These are phyloP conservation scores for Atkinsonella hypoxylon DNA, from an alignment of 2,329 filamentous ascomycete species.

Conservation along the genomic window DNA sequence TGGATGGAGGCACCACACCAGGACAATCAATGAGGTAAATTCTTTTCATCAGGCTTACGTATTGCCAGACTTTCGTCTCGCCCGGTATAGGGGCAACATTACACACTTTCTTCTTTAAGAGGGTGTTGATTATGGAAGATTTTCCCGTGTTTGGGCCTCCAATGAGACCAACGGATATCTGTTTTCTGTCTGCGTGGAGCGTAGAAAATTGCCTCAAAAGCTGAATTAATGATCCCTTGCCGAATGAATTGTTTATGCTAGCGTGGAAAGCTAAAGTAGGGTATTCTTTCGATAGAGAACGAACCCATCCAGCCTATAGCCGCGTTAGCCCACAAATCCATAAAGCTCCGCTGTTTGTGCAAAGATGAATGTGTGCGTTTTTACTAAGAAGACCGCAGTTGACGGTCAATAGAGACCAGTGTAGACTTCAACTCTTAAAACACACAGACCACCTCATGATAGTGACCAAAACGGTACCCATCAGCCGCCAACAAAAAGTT, in stretches of 20 bases:
- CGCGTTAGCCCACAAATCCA: slow-evolving; percentile 4
- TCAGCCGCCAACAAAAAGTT: slow-evolving; percentile 43
- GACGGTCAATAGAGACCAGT: slow-evolving; percentile 42
- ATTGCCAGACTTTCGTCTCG: slow-evolving; percentile 97
- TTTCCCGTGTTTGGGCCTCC: slow-evolving; percentile 80
- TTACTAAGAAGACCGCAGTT: slow-evolving; percentile 95
- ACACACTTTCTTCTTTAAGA: slow-evolving; percentile 89
- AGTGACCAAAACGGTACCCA: slow-evolving; percentile 78
- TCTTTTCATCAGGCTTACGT: slow-evolving; percentile 87
- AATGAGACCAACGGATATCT: slow-evolving; percentile 85
- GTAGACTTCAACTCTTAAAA: slow-evolving; percentile 94
- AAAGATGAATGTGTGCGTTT: slow-evolving; percentile 61
- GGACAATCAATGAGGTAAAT: slow-evolving; percentile 91
- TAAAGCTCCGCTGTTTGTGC: slow-evolving; percentile 6
- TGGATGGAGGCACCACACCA: slow-evolving; percentile 85
- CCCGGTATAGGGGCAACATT: slow-evolving; percentile 89
- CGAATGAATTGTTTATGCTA: slow-evolving; percentile 89
- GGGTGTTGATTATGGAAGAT: slow-evolving; percentile 91
- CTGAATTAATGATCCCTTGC: slow-evolving; percentile 87
- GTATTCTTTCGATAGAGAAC: slow-evolving; percentile 75
- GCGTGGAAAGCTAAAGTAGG: slow-evolving; percentile 93
- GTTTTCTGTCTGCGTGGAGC: slow-evolving; percentile 81
- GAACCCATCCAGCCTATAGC: slow-evolving; percentile 80
- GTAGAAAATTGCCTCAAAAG: slow-evolving; percentile 87
- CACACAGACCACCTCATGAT: slow-evolving; percentile 69